Evolutionary conservation across 192 early-diverging fungal species (phyloP).

Genomic region (Backusella morwellensis): DNA sequence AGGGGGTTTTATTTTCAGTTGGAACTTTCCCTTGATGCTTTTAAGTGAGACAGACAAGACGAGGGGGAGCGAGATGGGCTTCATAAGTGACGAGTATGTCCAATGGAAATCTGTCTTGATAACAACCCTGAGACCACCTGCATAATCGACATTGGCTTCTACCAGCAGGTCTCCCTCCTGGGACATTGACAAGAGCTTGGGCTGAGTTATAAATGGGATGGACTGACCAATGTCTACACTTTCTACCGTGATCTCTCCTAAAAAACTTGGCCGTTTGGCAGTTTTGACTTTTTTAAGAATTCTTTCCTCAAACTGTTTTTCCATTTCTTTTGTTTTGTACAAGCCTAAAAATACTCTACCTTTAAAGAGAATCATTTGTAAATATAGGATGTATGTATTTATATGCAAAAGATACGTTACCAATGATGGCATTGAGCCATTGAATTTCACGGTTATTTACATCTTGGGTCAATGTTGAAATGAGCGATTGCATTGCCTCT

Average conservation of each 20-base stretch:
- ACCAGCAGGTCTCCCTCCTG: constrained; percentile 69
- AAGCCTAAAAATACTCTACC: constrained; percentile 75
- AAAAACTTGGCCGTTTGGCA: constrained; percentile 61
- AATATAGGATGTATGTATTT: no score
- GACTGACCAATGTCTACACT: constrained; percentile 77
- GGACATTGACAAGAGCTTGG: constrained; percentile 69
- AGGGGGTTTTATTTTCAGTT: constrained; percentile 75
- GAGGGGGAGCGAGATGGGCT: constrained; percentile 71
- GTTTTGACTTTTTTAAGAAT: constrained; percentile 60
- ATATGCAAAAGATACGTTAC: neutral
- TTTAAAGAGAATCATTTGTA: neutral
- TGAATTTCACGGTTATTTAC: constrained; percentile 48
- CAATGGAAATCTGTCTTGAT: constrained; percentile 67
- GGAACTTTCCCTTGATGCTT: constrained; percentile 68
- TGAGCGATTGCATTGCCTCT: constrained; percentile 37
- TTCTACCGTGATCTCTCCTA: constrained; percentile 78
- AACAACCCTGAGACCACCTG: constrained; percentile 54
- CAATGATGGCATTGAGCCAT: constrained; percentile 89
- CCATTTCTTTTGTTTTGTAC: constrained; percentile 53
- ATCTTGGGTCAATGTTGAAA: constrained; percentile 45
- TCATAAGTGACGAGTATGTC: constrained; percentile 52
- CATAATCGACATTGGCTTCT: constrained; percentile 77
- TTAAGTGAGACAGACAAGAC: constrained; percentile 75
- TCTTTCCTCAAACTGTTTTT: constrained; percentile 31
- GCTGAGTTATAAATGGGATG: constrained; percentile 74